Conservation (phyloP, 768 basidiomycete species). For the Pleurotus platypus region DNA sequence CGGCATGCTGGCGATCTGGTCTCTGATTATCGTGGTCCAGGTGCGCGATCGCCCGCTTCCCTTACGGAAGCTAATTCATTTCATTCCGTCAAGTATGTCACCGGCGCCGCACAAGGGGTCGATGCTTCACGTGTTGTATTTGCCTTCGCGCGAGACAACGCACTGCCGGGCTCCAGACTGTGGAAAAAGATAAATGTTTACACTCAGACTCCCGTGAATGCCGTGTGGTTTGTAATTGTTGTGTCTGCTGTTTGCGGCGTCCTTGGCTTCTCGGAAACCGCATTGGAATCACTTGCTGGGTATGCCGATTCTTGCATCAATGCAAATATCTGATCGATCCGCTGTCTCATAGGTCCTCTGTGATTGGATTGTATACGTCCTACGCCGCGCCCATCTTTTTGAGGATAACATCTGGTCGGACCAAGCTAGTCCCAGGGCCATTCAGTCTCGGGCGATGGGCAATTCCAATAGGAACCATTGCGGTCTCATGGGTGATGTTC, state of each 20-base stretch:
- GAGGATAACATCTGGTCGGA: conserved; percentile 64
- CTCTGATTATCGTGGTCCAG: conserved; percentile 61
- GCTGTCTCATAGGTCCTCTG: conserved; percentile 45
- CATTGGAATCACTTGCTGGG: conserved; percentile 67
- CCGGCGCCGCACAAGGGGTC: conserved; percentile 71
- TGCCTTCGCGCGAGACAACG: conserved; percentile 72
- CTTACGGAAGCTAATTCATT: background rate
- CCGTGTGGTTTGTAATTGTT: conserved; percentile 71
- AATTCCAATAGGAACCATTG: conserved; percentile 53
- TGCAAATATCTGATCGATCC: background rate
- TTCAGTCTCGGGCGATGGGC: conserved; percentile 63
- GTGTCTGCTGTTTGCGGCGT: conserved; percentile 55
- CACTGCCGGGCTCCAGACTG: conserved; percentile 67
- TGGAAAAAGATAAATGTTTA: conserved; percentile 59
- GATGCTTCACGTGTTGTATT: conserved; percentile 76
- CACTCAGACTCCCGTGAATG: conserved; percentile 71
- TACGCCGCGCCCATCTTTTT: conserved; percentile 69
- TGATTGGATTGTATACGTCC: conserved; percentile 68
- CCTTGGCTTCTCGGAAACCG: conserved; percentile 62
- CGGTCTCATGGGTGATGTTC: conserved; percentile 66
- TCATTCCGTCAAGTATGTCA: conserved; percentile 48
- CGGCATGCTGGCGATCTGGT: conserved; percentile 74
- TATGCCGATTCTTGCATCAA: conserved; percentile 16
- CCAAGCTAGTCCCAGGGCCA: conserved; percentile 53
- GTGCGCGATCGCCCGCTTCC: conserved; percentile 13